Conservation (phyloP, 306 rosid genomes). For the Oemleria cerasiformis region DNA sequence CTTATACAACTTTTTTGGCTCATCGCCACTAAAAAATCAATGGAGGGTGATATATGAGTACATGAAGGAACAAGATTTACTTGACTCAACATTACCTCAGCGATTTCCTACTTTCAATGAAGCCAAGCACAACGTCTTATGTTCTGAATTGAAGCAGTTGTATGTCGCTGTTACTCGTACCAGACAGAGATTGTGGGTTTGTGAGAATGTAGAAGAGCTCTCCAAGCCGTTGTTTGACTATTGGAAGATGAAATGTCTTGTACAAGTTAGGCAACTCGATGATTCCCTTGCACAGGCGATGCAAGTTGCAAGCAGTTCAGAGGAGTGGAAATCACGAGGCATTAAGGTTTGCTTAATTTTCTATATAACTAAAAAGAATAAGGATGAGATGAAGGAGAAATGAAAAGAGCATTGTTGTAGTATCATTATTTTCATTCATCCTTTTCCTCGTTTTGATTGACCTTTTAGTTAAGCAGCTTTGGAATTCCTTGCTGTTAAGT, state of each 20-base stretch:
- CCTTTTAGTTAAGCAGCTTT: background rate
- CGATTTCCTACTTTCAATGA: slow-evolving; percentile 38
- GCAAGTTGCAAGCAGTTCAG: slow-evolving; percentile 70
- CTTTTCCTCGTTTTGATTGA: too few species aligned
- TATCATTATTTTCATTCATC: background rate
- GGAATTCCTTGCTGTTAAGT: too few species aligned
- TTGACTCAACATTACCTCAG: slow-evolving; percentile 29
- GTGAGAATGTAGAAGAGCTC: slow-evolving; percentile 44
- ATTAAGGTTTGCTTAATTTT: slow-evolving; percentile 43
- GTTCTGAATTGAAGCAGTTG: slow-evolving; percentile 70
- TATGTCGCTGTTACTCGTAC: slow-evolving; percentile 76
- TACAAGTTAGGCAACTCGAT: slow-evolving; percentile 57
- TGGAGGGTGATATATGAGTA: slow-evolving; percentile 75
- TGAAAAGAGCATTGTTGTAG: background rate
- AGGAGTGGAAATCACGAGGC: slow-evolving; percentile 78
- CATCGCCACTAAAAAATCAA: slow-evolving; percentile 52
- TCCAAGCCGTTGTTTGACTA: background rate
- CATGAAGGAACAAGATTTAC: slow-evolving; percentile 57
- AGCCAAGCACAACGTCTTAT: slow-evolving; percentile 59
- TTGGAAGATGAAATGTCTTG: slow-evolving; percentile 18
- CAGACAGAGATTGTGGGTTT: slow-evolving; percentile 74
- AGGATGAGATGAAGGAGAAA: background rate
- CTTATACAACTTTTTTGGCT: slow-evolving; percentile 63
- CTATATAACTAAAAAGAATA: background rate
- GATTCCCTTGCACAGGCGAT: slow-evolving; percentile 72